phyloP scores from a whole-genome alignment of 208 protist species.

The Blechomonas ayalai region DNA sequence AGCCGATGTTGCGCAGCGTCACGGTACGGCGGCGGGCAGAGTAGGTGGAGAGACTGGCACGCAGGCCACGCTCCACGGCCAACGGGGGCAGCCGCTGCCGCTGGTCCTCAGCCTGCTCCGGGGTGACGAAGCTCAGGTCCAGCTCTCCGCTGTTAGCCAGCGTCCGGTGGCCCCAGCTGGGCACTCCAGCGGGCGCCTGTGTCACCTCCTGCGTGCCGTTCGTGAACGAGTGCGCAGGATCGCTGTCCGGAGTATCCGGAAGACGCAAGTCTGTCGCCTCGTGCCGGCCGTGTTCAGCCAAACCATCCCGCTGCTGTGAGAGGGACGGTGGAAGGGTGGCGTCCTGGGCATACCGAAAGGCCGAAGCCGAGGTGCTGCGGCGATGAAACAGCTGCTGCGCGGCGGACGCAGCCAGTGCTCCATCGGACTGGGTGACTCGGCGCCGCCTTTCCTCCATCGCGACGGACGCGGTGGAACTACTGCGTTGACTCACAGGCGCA shows the following conservation, averaged over 20 bases:
- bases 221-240: no score
- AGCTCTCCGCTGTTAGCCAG: no score
- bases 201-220: constrained; percentile 11
- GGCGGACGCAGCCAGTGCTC: constrained; percentile 10
- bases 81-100: constrained; percentile 5
- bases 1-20: constrained; percentile 35
- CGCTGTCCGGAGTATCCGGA: no score
- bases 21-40: constrained; percentile 1
- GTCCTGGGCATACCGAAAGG: no score
- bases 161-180: no score
- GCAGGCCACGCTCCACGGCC: constrained; percentile 24
- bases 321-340: neutral
- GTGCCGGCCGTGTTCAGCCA: neutral
- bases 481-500: neutral
- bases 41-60: constrained; percentile 13
- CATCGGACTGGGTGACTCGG: no score
- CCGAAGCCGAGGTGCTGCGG: constrained; percentile 3
- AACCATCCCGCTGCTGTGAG: neutral
- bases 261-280: no score
- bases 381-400: constrained; percentile 12
- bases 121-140: no score
- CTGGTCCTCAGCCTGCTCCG: no score
- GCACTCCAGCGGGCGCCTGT: neutral
- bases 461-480: neutral
- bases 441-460: no score